These are phyloP conservation scores for Alternaria viburni DNA, from an alignment of 2,329 filamentous ascomycete genomes.

Conservation along the genomic window DNA sequence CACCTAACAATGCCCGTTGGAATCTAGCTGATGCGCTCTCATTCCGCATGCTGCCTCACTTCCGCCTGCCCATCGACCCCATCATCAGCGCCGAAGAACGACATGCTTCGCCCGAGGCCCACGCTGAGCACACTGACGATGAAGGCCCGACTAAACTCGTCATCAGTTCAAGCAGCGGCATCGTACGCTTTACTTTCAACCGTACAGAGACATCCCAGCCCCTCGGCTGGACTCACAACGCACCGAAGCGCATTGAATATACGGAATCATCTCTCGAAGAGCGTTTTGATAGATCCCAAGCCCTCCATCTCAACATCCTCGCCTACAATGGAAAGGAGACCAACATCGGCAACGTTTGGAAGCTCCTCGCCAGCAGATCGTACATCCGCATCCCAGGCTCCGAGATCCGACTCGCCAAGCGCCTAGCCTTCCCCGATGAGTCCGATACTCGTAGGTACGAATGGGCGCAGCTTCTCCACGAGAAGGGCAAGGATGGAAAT, in stretches of 20 bases:
- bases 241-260: slow-evolving; percentile 23
- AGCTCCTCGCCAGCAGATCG: slow-evolving; percentile 30
- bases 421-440: slow-evolving; percentile 39
- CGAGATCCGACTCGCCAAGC: slow-evolving; percentile 49
- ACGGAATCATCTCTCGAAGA: slow-evolving; percentile 35
- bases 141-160: slow-evolving; percentile 22
- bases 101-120: slow-evolving; percentile 8
- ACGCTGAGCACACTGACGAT: slow-evolving; percentile 18
- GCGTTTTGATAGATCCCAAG: slow-evolving; percentile 37
- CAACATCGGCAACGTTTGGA: slow-evolving; percentile 44
- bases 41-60: slow-evolving; percentile 33
- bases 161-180: slow-evolving; percentile 29
- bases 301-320: slow-evolving; percentile 43
- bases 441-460: slow-evolving; percentile 14
- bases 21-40: slow-evolving; percentile 41
- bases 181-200: slow-evolving; percentile 42
- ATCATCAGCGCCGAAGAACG: slow-evolving; percentile 11
- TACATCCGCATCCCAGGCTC: slow-evolving; percentile 51
- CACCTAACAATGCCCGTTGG: slow-evolving; percentile 39
- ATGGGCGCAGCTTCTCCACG: slow-evolving; percentile 27
- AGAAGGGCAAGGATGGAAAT: slow-evolving; percentile 33
- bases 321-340: slow-evolving; percentile 52
- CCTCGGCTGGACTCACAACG: slow-evolving; percentile 17
- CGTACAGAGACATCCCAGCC: slow-evolving; percentile 16
- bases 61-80: slow-evolving; percentile 36